A percentile compares a stretch with the other conserved stretches of the same genome.
These are phyloP conservation scores for Eimeria maxima DNA, from an alignment of 169 alveolate species.

Conservation along the genomic window DNA sequence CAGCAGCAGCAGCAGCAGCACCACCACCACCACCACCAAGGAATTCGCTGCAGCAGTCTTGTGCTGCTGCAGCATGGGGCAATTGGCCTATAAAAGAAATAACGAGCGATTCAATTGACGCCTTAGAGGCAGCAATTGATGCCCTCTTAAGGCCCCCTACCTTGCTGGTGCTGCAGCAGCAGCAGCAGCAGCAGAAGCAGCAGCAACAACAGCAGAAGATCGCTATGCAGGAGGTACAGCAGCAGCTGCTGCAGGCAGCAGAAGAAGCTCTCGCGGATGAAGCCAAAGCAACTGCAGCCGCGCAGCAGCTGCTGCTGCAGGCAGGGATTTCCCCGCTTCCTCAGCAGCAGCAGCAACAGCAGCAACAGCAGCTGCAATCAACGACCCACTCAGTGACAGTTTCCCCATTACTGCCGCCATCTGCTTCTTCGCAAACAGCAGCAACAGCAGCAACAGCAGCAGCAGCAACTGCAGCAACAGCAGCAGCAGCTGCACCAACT, in stretches of 20 bases:
- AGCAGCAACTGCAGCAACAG: slow-evolving; percentile 12
- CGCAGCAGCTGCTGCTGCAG: background rate
- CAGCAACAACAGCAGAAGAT: background rate
- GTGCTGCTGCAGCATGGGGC: background rate
- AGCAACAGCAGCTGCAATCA: background rate
- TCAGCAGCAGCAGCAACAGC: slow-evolving; percentile 31
- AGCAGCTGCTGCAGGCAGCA: background rate
- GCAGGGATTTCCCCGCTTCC: background rate
- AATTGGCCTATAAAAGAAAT: background rate
- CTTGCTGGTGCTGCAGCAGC: background rate
- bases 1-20: slow-evolving; percentile 21
- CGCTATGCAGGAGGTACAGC: background rate
- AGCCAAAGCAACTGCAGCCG: background rate
- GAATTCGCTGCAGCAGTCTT: background rate
- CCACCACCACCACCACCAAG: slow-evolving; percentile 7
- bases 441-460: slow-evolving; percentile 4
- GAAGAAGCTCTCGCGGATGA: background rate
- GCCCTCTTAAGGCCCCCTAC: background rate
- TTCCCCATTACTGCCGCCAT: background rate
- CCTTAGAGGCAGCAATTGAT: background rate
- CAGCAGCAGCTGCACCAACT: background rate
- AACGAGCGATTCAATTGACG: background rate
- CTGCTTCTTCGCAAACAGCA: background rate
- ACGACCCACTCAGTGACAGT: background rate
- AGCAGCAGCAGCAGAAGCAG: slow-evolving; percentile 47